Percentiles rank a stretch among this genome's conserved stretches.
Conservation (phyloP, 1,284 basidiomycete genomes). For the Pseudozyma thailandica region DNA sequence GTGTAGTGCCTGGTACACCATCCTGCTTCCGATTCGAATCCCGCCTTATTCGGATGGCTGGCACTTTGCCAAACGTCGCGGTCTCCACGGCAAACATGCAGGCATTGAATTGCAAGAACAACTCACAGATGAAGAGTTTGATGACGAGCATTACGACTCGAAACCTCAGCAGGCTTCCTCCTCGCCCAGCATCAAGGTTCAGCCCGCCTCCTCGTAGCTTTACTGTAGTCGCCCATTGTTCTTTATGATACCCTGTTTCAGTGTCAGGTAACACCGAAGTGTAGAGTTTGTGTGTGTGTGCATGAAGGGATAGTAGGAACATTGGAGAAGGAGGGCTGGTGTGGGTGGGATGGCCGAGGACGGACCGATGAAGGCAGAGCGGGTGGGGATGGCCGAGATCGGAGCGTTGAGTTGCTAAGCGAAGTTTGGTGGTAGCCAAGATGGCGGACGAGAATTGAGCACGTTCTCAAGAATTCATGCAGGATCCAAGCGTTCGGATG, state of each 20-base stretch:
- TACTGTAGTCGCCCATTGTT: no score
- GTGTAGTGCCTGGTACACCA: conserved; percentile 77
- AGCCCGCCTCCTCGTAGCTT: neutral
- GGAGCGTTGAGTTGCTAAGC: neutral
- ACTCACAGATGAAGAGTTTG: conserved; percentile 71
- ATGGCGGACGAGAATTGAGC: no score
- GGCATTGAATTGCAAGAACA: conserved; percentile 71
- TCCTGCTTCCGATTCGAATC: conserved; percentile 82
- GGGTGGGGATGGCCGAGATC: no score
- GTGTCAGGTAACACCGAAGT: no score
- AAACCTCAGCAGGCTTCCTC: neutral
- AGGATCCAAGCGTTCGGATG: neutral
- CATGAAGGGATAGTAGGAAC: no score
- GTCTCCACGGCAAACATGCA: conserved; percentile 69
- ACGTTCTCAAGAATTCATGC: no score
- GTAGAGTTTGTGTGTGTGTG: no score
- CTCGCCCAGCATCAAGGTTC: neutral
- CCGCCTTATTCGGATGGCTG: conserved; percentile 87
- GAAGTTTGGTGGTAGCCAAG: no score
- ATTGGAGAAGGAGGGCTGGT: neutral
- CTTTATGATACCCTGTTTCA: no score
- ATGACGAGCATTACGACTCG: conserved; percentile 27
- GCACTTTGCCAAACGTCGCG: conserved; percentile 79
- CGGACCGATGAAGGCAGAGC: no score
- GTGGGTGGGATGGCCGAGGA: neutral